These are phyloP conservation scores for Saccharomycopsis hybrid DNA, from an alignment of 1,139 yeast genomes.

Conservation along the genomic window DNA sequence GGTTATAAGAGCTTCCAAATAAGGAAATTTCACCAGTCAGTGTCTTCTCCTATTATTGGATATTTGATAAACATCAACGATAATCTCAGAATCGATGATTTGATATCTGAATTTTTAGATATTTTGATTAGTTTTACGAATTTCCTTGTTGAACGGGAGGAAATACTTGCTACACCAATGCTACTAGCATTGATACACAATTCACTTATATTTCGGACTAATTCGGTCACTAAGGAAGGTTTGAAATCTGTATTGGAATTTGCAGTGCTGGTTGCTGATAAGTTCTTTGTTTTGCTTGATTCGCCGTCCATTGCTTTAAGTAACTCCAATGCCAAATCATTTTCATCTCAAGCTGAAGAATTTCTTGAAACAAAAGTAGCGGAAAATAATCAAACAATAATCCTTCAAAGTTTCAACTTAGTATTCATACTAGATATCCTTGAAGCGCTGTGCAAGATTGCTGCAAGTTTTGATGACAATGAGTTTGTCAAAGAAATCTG, in stretches of 20 bases:
- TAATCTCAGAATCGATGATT: slow-evolving; percentile 9
- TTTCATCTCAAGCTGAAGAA: slow-evolving; percentile 12
- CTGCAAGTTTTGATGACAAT: slow-evolving; percentile 6
- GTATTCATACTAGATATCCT: slow-evolving; percentile 16
- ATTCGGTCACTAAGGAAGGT: slow-evolving; percentile 8
- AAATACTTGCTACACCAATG: slow-evolving; percentile 14
- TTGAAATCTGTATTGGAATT: slow-evolving; percentile 7
- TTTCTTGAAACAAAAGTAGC: slow-evolving; percentile 2
- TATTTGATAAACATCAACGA: slow-evolving; percentile 10
- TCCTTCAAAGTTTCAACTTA: slow-evolving; percentile 6
- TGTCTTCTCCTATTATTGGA: slow-evolving; percentile 7
- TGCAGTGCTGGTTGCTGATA: background rate
- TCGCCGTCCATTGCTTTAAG: background rate
- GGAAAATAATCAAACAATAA: slow-evolving; percentile 13
- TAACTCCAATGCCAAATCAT: background rate
- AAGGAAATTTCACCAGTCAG: slow-evolving; percentile 2
- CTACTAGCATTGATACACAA: slow-evolving; percentile 16
- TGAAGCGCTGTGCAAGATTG: slow-evolving; percentile 14
- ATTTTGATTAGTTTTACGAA: slow-evolving; percentile 11
- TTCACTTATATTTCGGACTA: slow-evolving; percentile 12
- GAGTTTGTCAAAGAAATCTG: slow-evolving; percentile 12
- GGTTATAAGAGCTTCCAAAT: slow-evolving; percentile 21
- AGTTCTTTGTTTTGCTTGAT: slow-evolving; percentile 6
- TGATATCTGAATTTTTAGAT: slow-evolving; percentile 13
- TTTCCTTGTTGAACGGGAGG: slow-evolving; percentile 1